phyloP scores from a whole-genome alignment of 352 stramenopile genomes.

The Poterioochromonas sp. region DNA sequence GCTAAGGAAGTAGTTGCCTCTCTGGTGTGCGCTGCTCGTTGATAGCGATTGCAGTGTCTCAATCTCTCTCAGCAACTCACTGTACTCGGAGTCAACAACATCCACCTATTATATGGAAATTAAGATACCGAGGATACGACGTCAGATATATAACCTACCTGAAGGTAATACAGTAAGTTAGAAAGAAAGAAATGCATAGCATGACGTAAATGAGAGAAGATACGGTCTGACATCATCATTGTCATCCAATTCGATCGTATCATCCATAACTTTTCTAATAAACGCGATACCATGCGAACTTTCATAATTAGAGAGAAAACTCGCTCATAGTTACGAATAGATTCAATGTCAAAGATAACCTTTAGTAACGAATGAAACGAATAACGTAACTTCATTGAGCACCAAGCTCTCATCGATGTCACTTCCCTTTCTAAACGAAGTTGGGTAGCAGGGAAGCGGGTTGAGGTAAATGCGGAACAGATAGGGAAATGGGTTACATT shows the following conservation, averaged over 20 bases:
- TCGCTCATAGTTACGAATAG: not conserved
- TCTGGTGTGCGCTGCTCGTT: no score
- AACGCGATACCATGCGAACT: not conserved
- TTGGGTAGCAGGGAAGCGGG: not conserved
- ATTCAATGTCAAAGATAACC: constrained; percentile 6
- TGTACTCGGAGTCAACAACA: constrained; percentile 26
- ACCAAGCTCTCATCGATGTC: not conserved
- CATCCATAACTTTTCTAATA: constrained; percentile 20
- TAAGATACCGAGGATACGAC: not conserved
- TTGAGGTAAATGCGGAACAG: not conserved
- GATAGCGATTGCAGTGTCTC: not conserved
- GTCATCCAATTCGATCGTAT: not conserved
- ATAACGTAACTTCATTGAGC: not conserved
- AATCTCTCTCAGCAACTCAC: not conserved
- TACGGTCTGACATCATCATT: not conserved
- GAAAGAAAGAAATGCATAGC: constrained; percentile 25
- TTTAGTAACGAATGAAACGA: not conserved
- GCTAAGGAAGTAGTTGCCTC: no score
- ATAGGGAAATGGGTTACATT: not conserved
- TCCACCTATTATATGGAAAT: not conserved
- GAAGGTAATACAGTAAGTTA: constrained; percentile 23
- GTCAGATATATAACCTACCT: not conserved
- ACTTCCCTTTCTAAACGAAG: not conserved
- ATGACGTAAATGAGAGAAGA: not conserved
- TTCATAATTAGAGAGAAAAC: constrained; percentile 10